phyloP scores from a whole-genome alignment of 2,329 filamentous ascomycete species.

The Basipetospora chlamydospora region DNA sequence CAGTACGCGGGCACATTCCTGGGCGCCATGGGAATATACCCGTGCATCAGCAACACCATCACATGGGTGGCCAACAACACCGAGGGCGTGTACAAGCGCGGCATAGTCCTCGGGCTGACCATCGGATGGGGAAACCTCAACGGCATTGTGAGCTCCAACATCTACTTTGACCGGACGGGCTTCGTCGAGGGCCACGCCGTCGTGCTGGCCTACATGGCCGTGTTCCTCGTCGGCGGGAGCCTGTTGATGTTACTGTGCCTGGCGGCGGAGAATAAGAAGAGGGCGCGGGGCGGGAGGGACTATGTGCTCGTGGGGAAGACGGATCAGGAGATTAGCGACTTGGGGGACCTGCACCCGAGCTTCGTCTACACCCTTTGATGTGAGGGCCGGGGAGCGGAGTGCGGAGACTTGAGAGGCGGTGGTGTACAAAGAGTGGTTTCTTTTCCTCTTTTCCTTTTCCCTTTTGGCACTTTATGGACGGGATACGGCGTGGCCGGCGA shows the following conservation, averaged over 20 bases:
- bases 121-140: slow-evolving; percentile 68
- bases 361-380: slow-evolving; percentile 19
- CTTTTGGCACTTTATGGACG: no score
- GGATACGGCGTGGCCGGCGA: no score
- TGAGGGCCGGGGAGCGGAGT: neutral
- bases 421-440: no score
- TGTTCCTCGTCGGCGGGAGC: slow-evolving; percentile 51
- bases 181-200: slow-evolving; percentile 40
- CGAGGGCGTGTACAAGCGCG: slow-evolving; percentile 47
- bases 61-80: slow-evolving; percentile 59
- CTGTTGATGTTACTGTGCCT: slow-evolving; percentile 45
- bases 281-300: slow-evolving; percentile 40
- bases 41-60: slow-evolving; percentile 55
- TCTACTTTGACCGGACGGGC: slow-evolving; percentile 31
- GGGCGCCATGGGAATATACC: slow-evolving; percentile 58
- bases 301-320: slow-evolving; percentile 39
- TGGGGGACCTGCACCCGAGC: slow-evolving; percentile 37
- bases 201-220: slow-evolving; percentile 47
- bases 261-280: slow-evolving; percentile 42
- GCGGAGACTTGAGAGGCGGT: no score
- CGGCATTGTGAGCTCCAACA: slow-evolving; percentile 53
- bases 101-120: slow-evolving; percentile 57
- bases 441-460: no score
- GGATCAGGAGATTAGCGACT: slow-evolving; percentile 35
- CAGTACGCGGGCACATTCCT: slow-evolving; percentile 58